A percentile compares a stretch with the other conserved stretches of the same genome.
phyloP scores from a whole-genome alignment of 495 filamentous ascomycete genomes.

The Xylaria nigripes region DNA sequence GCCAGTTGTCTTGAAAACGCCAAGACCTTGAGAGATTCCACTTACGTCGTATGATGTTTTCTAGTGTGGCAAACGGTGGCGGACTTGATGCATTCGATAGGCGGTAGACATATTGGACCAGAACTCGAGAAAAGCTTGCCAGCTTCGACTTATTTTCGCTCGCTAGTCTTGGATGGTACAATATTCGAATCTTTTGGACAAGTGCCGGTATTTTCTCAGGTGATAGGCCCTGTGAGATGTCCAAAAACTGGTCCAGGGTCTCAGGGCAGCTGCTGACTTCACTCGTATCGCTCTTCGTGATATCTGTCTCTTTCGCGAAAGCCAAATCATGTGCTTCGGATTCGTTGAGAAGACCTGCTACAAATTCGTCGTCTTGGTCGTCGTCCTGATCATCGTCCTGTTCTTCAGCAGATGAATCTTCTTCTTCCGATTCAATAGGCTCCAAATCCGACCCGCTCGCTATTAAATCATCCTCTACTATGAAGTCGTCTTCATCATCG shows the following conservation, averaged over 20 bases:
- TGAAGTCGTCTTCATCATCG: slow-evolving; percentile 88
- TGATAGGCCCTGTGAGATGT: slow-evolving; percentile 51
- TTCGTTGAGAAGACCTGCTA: slow-evolving; percentile 52
- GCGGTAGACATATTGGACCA: slow-evolving; percentile 72
- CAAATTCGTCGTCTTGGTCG: slow-evolving; percentile 58
- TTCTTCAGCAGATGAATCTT: slow-evolving; percentile 46
- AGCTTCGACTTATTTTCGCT: slow-evolving; percentile 79
- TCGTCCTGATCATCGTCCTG: slow-evolving; percentile 51
- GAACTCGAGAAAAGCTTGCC: slow-evolving; percentile 58
- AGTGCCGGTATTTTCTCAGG: slow-evolving; percentile 61
- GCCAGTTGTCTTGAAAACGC: neutral
- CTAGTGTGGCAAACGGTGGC: slow-evolving; percentile 33
- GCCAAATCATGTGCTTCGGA: slow-evolving; percentile 40
- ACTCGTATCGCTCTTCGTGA: neutral
- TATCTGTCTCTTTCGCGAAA: slow-evolving; percentile 21
- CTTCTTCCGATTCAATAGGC: slow-evolving; percentile 44
- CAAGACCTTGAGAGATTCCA: neutral
- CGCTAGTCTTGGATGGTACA: slow-evolving; percentile 82
- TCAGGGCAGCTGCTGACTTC: slow-evolving; percentile 52
- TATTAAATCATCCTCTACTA: slow-evolving; percentile 80
- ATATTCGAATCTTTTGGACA: slow-evolving; percentile 77
- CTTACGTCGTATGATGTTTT: slow-evolving; percentile 33
- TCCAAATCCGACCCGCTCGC: slow-evolving; percentile 58
- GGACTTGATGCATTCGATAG: slow-evolving; percentile 40
- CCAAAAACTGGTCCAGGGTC: slow-evolving; percentile 63